A percentile compares a stretch with the other conserved stretches of the same genome.
phyloP scores from a whole-genome alignment of 257 asterid genomes.

The Verbascum thapsus region DNA sequence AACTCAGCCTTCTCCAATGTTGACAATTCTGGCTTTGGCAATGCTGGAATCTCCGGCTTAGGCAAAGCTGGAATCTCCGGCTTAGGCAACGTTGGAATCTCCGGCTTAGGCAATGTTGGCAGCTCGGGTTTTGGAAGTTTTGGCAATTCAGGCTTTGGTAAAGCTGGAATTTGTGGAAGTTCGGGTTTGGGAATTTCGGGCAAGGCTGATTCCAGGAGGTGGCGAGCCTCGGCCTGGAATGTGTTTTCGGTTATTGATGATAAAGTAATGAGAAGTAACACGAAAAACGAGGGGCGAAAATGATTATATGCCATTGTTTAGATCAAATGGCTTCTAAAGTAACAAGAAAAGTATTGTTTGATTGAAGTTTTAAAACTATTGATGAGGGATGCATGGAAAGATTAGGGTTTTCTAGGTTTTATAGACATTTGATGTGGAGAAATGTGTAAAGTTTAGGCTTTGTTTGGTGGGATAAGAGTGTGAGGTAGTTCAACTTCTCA shows the following conservation, averaged over 20 bases:
- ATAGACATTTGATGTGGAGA: conserved; percentile 8
- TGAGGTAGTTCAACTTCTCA: too few species aligned
- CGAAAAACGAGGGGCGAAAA: background rate
- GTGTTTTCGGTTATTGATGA: background rate
- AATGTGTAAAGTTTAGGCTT: too few species aligned
- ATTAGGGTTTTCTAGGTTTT: background rate
- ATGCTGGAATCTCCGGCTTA: conserved; percentile 6
- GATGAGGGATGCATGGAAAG: background rate
- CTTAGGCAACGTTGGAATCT: conserved; percentile 2
- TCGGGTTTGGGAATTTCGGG: conserved; percentile 1
- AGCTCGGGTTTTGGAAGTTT: too few species aligned
- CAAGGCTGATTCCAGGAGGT: conserved; percentile 18
- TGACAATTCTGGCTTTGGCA: conserved; percentile 21
- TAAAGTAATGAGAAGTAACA: conserved; percentile 12
- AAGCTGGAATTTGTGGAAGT: too few species aligned
- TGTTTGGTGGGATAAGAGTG: too few species aligned
- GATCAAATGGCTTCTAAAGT: too few species aligned
- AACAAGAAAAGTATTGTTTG: background rate
- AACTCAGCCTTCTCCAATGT: conserved; percentile 8
- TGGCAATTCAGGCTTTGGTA: too few species aligned
- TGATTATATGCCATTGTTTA: background rate
- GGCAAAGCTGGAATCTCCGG: conserved; percentile 25
- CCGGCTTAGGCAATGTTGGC: background rate
- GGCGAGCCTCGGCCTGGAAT: conserved; percentile 20
- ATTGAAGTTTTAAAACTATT: background rate